Evolutionary conservation across 345 rosid genomes (phyloP).

Genomic region (Lepidium didymum): DNA sequence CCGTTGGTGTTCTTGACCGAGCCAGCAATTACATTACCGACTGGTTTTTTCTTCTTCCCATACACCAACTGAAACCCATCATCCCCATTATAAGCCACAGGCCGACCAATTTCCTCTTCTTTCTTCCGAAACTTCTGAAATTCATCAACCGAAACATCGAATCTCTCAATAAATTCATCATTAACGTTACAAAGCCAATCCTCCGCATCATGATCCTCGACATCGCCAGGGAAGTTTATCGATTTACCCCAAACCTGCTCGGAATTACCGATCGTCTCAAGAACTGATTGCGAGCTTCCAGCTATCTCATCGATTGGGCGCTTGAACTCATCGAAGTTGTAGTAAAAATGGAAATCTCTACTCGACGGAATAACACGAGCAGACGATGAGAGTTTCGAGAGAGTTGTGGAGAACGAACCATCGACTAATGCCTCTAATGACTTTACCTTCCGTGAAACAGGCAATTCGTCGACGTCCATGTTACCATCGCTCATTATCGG

Average conservation of each 20-base stretch:
- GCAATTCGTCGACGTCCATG: constrained; percentile 30
- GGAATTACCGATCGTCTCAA: constrained; percentile 52
- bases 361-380: constrained; percentile 53
- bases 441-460: constrained; percentile 20
- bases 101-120: constrained; percentile 44
- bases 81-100: constrained; percentile 9
- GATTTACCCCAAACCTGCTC: constrained; percentile 25
- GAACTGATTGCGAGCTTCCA: constrained; percentile 40
- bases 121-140: constrained; percentile 34
- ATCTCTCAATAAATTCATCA: constrained; percentile 63
- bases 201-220: constrained; percentile 48
- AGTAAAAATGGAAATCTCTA: constrained; percentile 75
- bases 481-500: constrained; percentile 16
- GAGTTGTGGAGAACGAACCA: constrained; percentile 39
- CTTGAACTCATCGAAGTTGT: constrained; percentile 74
- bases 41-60: constrained; percentile 59
- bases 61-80: constrained; percentile 69
- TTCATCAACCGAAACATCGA: constrained; percentile 57
- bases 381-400: constrained; percentile 53
- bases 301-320: constrained; percentile 44
- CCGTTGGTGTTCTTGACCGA: neutral
- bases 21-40: constrained; percentile 6
- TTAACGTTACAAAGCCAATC: constrained; percentile 67
- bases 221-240: constrained; percentile 36
- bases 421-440: constrained; percentile 33